Evolutionary conservation across 768 basidiomycete species (phyloP), one percentile per base, ranked within the genome.

Genomic region (Termitomyces sp.): DNA sequence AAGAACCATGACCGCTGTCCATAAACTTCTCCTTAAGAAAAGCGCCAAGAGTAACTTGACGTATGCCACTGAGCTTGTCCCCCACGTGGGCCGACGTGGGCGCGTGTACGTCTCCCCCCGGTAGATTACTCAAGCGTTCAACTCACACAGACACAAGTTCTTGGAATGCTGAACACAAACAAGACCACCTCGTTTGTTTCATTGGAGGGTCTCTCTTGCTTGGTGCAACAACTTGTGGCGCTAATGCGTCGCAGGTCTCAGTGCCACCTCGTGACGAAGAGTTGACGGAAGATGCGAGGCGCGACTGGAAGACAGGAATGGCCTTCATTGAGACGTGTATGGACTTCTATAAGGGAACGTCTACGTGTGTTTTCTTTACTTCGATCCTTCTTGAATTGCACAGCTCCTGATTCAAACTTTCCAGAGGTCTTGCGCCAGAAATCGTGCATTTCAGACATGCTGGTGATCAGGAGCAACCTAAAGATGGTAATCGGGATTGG

Each of bases 121-220:
- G 5, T 13, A 16, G 6, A 30, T 33, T n/a, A n/a, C 22, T 22
- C 42, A 24, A 4, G 35, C 5, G 14, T 18, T 20, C 30, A 2
- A 4, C 47, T 51, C 6, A 50, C 22, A 6, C 14, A 22, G 16
- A 22, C 22, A 58, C 62, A 91, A 26, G 92, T 16, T 70, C 73
- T 46, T 94, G 90, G 90, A 78, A 80, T 20, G 72, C 88, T 28
- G 75, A 77, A 18, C 89, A 88, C 10, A 96, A 97, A 68, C 96
- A 98, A 74, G 96, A 98, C 67, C 95, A 98, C 68, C 84, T 98
- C 22, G 94, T 91, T 2, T 98, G 96, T 72, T 98, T 97, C 83
- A 76, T 98, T 44, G 93, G 87, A 45, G 96, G 94, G 1, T 90
- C 90, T 0, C 83, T 98, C 58, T 85, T 98, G 79, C 78, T 98